Evolutionary conservation across 352 stramenopile species (phyloP).

Genomic region (Pythium apleroticum): DNA sequence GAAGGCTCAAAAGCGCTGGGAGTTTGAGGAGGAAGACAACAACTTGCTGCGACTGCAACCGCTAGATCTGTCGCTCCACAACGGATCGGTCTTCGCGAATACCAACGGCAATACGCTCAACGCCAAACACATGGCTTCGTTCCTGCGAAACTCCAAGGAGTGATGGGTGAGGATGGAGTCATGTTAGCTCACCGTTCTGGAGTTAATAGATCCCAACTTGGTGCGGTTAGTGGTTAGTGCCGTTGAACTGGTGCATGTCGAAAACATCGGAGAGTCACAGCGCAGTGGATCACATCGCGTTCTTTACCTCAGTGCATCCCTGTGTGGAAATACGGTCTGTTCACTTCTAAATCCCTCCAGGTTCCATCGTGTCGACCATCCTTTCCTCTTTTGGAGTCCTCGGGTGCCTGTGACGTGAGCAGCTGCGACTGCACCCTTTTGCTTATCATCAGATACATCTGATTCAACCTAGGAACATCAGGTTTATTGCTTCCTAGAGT

Average conservation of each 20-base stretch:
- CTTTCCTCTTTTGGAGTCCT: no score
- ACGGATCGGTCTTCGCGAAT: neutral
- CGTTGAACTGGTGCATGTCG: neutral
- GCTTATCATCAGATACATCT: neutral
- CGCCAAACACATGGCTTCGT: constrained; percentile 17
- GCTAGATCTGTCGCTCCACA: constrained; percentile 15
- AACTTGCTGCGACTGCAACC: constrained; percentile 19
- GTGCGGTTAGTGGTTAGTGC: no score
- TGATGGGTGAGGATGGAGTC: neutral
- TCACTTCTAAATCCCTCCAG: no score
- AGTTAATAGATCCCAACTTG: neutral
- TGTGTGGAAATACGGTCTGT: no score
- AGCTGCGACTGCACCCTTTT: neutral
- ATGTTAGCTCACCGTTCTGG: no score
- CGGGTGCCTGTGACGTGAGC: neutral
- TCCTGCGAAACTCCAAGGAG: constrained; percentile 5
- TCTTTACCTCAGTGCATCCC: no score
- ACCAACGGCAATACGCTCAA: neutral
- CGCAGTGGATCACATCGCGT: no score
- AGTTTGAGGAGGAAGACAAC: constrained; percentile 54
- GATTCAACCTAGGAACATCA: neutral
- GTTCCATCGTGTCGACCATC: no score
- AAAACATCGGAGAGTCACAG: no score
- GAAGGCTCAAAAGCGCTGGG: constrained; percentile 58
- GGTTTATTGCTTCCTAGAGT: neutral